Conservation (phyloP, 768 basidiomycete genomes). For the Omphalotus guepiniiformis region DNA sequence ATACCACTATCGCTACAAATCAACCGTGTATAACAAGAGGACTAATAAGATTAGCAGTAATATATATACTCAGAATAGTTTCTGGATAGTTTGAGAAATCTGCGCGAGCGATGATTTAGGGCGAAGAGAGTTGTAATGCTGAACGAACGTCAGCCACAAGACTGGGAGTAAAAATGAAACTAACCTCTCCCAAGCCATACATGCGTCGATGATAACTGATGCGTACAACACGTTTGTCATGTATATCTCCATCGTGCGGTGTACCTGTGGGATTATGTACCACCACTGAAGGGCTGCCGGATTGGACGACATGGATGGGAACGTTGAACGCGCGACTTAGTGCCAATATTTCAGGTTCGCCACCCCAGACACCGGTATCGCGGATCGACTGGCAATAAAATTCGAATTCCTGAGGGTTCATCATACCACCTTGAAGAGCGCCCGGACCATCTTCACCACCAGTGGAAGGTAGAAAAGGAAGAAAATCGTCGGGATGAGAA, state of each 20-base stretch:
- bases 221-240: conserved; percentile 43
- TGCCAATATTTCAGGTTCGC: conserved; percentile 95
- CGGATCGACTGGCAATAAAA: conserved; percentile 76
- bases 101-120: conserved; percentile 37
- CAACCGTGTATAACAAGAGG: not conserved
- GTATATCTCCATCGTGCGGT: conserved; percentile 19
- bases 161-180: conserved; percentile 21
- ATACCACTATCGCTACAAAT: conserved; percentile 13
- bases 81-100: conserved; percentile 23
- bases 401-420: conserved; percentile 61
- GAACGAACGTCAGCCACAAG: conserved; percentile 6
- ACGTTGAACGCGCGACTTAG: conserved; percentile 75
- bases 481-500: conserved; percentile 81
- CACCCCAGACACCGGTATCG: conserved; percentile 91
- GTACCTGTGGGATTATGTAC: conserved; percentile 60
- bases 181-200: conserved; percentile 94
- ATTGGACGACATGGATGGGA: conserved; percentile 90
- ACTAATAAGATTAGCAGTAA: not conserved
- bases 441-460: conserved; percentile 67
- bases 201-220: conserved; percentile 92
- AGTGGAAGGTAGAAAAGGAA: conserved; percentile 84
- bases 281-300: conserved; percentile 76
- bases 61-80: conserved; percentile 14
- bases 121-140: conserved; percentile 89
- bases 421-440: conserved; percentile 62